Evolutionary conservation across 306 rosid species (phyloP).

Genomic region (Sechiopsis laciniata): DNA sequence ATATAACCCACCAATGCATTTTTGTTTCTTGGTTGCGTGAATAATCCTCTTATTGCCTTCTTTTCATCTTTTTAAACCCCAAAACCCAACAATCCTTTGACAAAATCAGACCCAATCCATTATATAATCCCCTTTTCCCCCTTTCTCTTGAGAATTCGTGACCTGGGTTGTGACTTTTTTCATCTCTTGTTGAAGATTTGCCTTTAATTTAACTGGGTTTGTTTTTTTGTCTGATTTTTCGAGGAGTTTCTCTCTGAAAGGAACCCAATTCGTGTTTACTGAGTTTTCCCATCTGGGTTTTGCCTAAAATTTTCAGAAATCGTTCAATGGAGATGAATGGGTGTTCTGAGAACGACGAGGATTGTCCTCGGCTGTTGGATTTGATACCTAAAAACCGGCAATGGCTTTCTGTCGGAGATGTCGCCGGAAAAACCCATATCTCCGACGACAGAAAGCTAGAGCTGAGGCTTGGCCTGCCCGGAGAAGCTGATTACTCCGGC

Average conservation of each 20-base stretch:
- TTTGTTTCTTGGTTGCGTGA: constrained; percentile 48
- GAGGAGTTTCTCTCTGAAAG: not conserved
- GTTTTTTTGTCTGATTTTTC: not conserved
- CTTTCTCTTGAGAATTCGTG: not conserved
- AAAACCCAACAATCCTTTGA: no score
- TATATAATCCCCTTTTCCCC: not conserved
- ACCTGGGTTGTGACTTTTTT: not conserved
- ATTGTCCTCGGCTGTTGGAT: constrained; percentile 55
- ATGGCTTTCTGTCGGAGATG: constrained; percentile 41
- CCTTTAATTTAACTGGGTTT: no score
- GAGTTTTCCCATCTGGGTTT: constrained; percentile 18
- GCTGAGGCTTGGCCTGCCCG: constrained; percentile 90
- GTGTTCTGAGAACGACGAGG: constrained; percentile 48
- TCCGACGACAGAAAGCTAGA: constrained; percentile 66
- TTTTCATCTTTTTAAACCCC: no score
- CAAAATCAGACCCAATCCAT: no score
- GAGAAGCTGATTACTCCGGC: constrained; percentile 51
- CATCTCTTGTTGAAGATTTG: not conserved
- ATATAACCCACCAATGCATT: constrained; percentile 24
- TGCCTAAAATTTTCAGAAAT: not conserved
- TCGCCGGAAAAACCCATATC: constrained; percentile 33
- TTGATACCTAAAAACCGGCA: constrained; percentile 53
- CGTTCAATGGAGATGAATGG: constrained; percentile 39
- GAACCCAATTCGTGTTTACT: not conserved
- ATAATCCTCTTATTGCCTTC: constrained; percentile 33